phyloP scores from a whole-genome alignment of 148 eudicot genomes.

The Vaccinium darrowii region DNA sequence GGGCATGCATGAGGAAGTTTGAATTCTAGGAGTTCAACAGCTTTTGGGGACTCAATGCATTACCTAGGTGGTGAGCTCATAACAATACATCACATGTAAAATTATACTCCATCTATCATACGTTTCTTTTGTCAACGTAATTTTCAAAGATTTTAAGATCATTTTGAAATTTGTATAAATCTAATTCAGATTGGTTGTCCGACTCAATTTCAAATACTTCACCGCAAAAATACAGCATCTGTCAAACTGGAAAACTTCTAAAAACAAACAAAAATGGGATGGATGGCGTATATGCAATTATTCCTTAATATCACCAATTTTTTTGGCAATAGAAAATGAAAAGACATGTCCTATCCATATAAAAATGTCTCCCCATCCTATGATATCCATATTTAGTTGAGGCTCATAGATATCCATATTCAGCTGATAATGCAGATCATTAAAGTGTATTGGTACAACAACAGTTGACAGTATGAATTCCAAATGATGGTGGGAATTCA shows the following conservation, averaged over 20 bases:
- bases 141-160: background rate
- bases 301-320: background rate
- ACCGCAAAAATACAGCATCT: background rate
- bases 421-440: too few relatives aligned
- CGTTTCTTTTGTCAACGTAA: background rate
- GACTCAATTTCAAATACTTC: background rate
- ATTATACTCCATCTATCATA: background rate
- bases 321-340: background rate
- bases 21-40: conserved; percentile 1
- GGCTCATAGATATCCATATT: too few relatives aligned
- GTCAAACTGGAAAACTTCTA: background rate
- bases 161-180: background rate
- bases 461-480: too few relatives aligned
- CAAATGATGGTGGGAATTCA: background rate
- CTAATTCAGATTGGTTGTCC: background rate
- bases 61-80: background rate
- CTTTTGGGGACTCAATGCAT: background rate
- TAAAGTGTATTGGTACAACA: background rate
- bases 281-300: background rate
- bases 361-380: too few relatives aligned
- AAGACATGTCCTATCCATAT: background rate
- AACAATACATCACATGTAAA: background rate
- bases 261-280: background rate
- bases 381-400: too few relatives aligned
- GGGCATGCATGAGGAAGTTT: background rate